A percentile compares a stretch with the other conserved stretches of the same genome.
phyloP scores from a whole-genome alignment of 371 early-diverging fungal species.

The Batrachochytrium dendrobatidis region DNA sequence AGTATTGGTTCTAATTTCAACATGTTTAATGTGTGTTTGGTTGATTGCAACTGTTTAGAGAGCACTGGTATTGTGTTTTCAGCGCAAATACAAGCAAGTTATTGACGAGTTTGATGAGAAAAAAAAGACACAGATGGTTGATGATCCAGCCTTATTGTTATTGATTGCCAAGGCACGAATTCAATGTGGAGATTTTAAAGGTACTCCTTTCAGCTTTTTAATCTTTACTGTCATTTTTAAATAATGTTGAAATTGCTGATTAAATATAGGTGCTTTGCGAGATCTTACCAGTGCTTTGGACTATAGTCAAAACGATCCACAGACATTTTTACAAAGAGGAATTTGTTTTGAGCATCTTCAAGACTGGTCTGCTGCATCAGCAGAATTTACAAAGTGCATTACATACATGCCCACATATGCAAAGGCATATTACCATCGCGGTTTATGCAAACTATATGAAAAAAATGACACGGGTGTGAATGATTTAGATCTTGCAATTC shows the following conservation, averaged over 20 bases:
- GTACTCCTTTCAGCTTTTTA: conserved; percentile 7
- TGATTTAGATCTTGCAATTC: conserved; percentile 37
- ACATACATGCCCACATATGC: conserved; percentile 28
- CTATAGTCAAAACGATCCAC: conserved; percentile 34
- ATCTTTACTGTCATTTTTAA: too few relatives aligned
- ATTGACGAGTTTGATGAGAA: conserved; percentile 37
- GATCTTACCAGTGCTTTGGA: conserved; percentile 31
- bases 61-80: conserved; percentile 44
- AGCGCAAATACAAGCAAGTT: conserved; percentile 43
- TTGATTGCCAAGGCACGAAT: conserved; percentile 43
- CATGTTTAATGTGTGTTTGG: neutral
- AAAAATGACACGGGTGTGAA: conserved; percentile 22
- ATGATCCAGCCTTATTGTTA: conserved; percentile 34
- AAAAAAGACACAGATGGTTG: conserved; percentile 23
- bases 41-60: conserved; percentile 18
- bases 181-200: conserved; percentile 32
- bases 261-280: conserved; percentile 32
- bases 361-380: conserved; percentile 30
- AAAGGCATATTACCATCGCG: conserved; percentile 45
- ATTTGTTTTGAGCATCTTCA: conserved; percentile 37
- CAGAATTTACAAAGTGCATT: conserved; percentile 36
- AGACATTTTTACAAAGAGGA: conserved; percentile 40
- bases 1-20: neutral
- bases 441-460: conserved; percentile 35
- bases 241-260: too few relatives aligned